A percentile compares a stretch with the other conserved stretches of the same genome.
Evolutionary conservation across 306 rosid genomes (phyloP).

Genomic region (Vigna angularis): DNA sequence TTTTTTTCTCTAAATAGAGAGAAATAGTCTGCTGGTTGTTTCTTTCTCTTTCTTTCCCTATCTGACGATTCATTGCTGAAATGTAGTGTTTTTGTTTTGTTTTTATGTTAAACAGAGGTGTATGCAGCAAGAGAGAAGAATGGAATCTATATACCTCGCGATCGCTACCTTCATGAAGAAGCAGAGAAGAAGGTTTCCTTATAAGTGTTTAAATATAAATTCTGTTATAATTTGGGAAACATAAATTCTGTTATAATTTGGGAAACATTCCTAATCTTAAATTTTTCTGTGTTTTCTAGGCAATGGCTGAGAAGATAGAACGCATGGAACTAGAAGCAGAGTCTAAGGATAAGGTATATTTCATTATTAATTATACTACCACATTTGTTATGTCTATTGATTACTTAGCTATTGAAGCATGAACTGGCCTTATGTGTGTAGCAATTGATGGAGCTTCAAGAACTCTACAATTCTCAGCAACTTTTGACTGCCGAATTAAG

Average conservation of each 20-base stretch:
- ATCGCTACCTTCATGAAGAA: constrained; percentile 95
- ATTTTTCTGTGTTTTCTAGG: constrained; percentile 57
- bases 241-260: constrained; percentile 7
- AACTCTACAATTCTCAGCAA: constrained; percentile 88
- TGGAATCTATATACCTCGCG: constrained; percentile 99
- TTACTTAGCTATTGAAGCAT: constrained; percentile 34
- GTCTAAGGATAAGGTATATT: constrained; percentile 92
- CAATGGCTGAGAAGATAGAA: constrained; percentile 96
- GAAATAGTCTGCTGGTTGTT: not conserved
- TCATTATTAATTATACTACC: constrained; percentile 39
- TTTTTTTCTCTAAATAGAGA: not conserved
- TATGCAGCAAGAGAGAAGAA: constrained; percentile 99
- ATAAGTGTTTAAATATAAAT: constrained; percentile 12
- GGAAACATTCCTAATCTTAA: constrained; percentile 33
- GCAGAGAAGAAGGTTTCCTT: constrained; percentile 91
- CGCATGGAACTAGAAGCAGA: constrained; percentile 94
- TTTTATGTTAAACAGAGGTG: constrained; percentile 66
- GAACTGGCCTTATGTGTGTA: constrained; percentile 49
- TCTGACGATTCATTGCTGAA: constrained; percentile 31
- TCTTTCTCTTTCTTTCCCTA: not conserved
- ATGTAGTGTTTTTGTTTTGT: constrained; percentile 4
- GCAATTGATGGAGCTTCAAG: constrained; percentile 93
- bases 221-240: constrained; percentile 13
- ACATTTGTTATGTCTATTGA: not conserved
- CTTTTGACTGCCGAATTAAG: constrained; percentile 79